Evolutionary conservation across 2,329 filamentous ascomycete species (phyloP), one percentile per base, ranked within the genome.

Genomic region (Pyrenophora teres): DNA sequence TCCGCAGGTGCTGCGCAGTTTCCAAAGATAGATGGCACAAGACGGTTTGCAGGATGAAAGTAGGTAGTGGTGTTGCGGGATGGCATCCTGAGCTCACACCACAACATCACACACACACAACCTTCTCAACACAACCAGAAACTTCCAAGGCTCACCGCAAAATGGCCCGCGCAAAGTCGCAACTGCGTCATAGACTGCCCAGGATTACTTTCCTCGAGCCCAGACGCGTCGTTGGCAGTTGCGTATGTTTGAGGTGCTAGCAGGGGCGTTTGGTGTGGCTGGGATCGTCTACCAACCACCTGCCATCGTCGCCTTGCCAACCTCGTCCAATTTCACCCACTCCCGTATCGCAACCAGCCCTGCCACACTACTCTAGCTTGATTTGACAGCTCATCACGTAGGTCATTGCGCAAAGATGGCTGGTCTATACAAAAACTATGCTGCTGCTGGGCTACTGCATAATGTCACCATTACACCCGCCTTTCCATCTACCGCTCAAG

Each of bases 301-400:
- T 42, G 27, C 27, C 54, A 32, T 42, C 49, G 48, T 55, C 63
- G 36, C 50, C 61, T 38, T 42, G 52, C 67, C 71, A 73, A 67
- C 70, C 70, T 71, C 70, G 56, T 52, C 52, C 51, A 65, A 69
- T 59, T 57, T 54, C 61, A 53, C 41, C 69, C 65, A 73, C 67
- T 68, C 65, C 51, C 64, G 58, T 43, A 44, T 54, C 49, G 57
- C 55, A 57, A 52, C 23, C 53, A 45, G 50, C 39, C 39, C 40
- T 32, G 45, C 23, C 59, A 52, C 63, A 63, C 67, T 62, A 61
- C 50, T 47, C 48, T 54, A 36, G 50, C 57, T 50, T 55, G 54
- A 46, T 51, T 55, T 52, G 10, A 43, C 48, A 60, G 54, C 50
- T 58, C 56, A 59, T 62, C 56, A 67, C 60, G 64, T 64, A 67